Evolutionary conservation across 306 rosid genomes (phyloP).

Genomic region (Abrus pulchellus): DNA sequence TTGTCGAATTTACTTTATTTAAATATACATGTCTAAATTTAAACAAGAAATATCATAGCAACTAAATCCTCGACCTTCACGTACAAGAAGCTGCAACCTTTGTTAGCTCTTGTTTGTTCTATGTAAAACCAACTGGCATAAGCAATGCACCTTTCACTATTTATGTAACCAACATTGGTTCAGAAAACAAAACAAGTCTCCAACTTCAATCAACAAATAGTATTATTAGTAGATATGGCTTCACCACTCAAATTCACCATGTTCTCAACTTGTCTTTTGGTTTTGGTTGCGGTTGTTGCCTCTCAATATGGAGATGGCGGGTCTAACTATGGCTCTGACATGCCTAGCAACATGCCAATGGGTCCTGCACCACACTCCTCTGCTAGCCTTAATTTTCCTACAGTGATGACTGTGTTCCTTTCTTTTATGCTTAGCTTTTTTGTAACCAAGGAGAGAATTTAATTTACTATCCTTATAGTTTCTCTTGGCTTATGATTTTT

Average conservation of each 20-base stretch:
- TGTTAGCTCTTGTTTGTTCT: background rate
- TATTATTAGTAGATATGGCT: conserved; percentile 47
- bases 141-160: conserved; percentile 16
- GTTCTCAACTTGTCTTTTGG: conserved; percentile 53
- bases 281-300: conserved; percentile 50
- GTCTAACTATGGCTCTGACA: background rate
- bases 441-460: conserved; percentile 44
- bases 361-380: conserved; percentile 43
- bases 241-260: conserved; percentile 38
- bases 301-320: conserved; percentile 51
- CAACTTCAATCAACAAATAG: background rate
- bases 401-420: conserved; percentile 46
- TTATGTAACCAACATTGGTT: conserved; percentile 41
- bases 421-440: conserved; percentile 52
- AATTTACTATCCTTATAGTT: background rate
- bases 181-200: conserved; percentile 35
- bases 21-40: background rate
- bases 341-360: conserved; percentile 43
- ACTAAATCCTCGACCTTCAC: conserved; percentile 23
- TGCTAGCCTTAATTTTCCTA: conserved; percentile 45
- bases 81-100: conserved; percentile 3
- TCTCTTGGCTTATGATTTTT: conserved; percentile 15
- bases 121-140: conserved; percentile 26
- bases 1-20: conserved; percentile 1
- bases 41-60: conserved; percentile 39